Base-by-base conservation (phyloP, 1,284 basidiomycete species). In the Sanguinoderma infundibulare region DNA sequence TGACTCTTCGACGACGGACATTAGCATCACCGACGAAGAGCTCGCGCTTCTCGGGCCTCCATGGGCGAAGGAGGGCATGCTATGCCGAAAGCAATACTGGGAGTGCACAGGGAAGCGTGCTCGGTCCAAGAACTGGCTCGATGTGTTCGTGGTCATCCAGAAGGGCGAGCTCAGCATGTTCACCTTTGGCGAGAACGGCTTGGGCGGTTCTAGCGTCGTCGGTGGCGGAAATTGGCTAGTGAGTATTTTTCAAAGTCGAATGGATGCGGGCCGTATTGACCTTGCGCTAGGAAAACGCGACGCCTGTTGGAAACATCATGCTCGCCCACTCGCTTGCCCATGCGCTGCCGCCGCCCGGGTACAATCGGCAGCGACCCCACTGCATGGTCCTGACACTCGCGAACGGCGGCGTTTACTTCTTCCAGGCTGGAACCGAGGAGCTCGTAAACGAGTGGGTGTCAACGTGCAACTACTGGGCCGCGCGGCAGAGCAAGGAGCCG, bases 401-500 rank as follows among this genome's bases (percentile, higher is more conserved):
- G 0, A 88, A 87, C 64, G 96, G 96, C 22, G 94, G 90, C 6
- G 92, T 95, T 17, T 96, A 91, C 77, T 96, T 98, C 80, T 98
- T 98, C 83, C 96, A 98, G 77, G 95, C 97, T 0, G 97, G 97
- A 1, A 98, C 97, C 2, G 96, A 98, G 71, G 96, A 98, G 69
- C 85, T 99, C 20, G 95, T 98, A 39, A 92, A 94, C 71, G 97
- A 99, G 75, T 99, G 97, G 97, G 96, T 98, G 8, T 90, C 92
- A 35, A 98, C 97, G 0, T 98, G 96, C 84, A 99, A 98, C 78
- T 98, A 98, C 75, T 98, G 96, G 96, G 95, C 97, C 0, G 97
- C 97, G 0, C 83, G 96, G 35, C 90, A 87, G 65, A 95, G 92
- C 75, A 95, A 96, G 69, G 95, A 98, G 71, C 97, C 97, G 0